Percentiles rank a stretch among this genome's conserved stretches.
Conservation (phyloP, 2,329 filamentous ascomycete genomes). For the Neonectria punicea region DNA sequence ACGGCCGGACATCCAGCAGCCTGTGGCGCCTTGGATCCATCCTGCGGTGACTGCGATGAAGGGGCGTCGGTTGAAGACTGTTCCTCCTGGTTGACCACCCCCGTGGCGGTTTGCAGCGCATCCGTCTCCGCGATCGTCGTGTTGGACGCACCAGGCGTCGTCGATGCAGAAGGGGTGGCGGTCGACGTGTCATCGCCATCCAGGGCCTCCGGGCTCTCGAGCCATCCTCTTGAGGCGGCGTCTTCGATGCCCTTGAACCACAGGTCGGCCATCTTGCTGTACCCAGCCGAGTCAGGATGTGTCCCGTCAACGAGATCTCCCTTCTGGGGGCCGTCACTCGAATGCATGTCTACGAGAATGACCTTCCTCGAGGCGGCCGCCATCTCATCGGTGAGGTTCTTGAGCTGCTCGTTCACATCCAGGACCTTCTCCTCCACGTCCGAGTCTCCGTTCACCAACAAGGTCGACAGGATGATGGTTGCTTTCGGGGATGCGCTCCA, state of each 20-base stretch:
- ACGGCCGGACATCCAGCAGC: slow-evolving; percentile 10
- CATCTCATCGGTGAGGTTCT: slow-evolving; percentile 42
- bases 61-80: slow-evolving; percentile 6
- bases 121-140: neutral
- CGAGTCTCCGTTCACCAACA: slow-evolving; percentile 47
- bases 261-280: slow-evolving; percentile 53
- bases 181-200: neutral
- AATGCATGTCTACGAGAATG: slow-evolving; percentile 55
- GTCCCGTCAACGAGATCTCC: slow-evolving; percentile 52
- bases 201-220: slow-evolving; percentile 16
- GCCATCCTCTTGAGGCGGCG: slow-evolving; percentile 18
- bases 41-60: slow-evolving; percentile 2
- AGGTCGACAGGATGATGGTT: slow-evolving; percentile 52
- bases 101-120: neutral
- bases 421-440: slow-evolving; percentile 43
- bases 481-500: slow-evolving; percentile 45
- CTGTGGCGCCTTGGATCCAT: slow-evolving; percentile 10
- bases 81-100: neutral
- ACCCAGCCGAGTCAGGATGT: slow-evolving; percentile 53
- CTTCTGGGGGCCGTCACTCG: slow-evolving; percentile 41
- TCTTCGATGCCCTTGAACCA: slow-evolving; percentile 21
- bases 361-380: slow-evolving; percentile 44
- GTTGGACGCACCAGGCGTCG: slow-evolving; percentile 4
- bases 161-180: neutral
- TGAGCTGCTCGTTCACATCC: slow-evolving; percentile 49